Base-by-base conservation (phyloP, 2,329 filamentous ascomycete species). In the Pyricularia sp. region DNA sequence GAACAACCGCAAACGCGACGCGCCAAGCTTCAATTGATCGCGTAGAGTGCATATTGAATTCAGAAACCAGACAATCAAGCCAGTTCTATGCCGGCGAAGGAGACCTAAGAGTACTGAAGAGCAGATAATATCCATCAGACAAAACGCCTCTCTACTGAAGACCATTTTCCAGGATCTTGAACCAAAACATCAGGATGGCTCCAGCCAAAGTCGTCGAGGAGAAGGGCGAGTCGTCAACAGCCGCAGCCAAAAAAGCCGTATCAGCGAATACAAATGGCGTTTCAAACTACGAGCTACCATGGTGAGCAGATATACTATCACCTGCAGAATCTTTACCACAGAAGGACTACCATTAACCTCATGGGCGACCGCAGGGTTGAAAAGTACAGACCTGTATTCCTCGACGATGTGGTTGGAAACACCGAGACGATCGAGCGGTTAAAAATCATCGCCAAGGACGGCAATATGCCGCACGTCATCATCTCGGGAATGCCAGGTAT, bases 401-500 rank as follows among this genome's bases (percentile, higher is more conserved):
- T 99, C 33, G 92, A 97, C 78, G 93, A 99, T 78, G 88, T 99
- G 64, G 94, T 99, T 65, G 94, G 94, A 73, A 99, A 99, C 77
- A 96, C 91, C 24, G 94, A 99, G 75, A 99, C 94, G 0, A 92
- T 99, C 71, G 93, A 97, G 76, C 89, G 94, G 65, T 81, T 99
- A 71, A 97, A 97, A 75, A 97, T 99, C 72, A 97, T 99, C 71
- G 93, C 94, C 61, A 94, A 93, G 76, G 94, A 97, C 78, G 94
- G 94, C 71, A 99, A 99, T 78, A 97, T 99, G 93, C 94, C 94
- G 2, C 94, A 99, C 78, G 86, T 99, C 72, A 97, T 99, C 77
- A 97, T 99, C 72, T 96, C 91, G n/a, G 94, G 94, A 66, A 97
- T 96, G 92, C 94, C 94, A 24, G 94, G 94, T 73, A 99, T 97